Base-by-base conservation (phyloP, 2,329 filamentous ascomycete genomes). In the Phyllosticta capitalensis region DNA sequence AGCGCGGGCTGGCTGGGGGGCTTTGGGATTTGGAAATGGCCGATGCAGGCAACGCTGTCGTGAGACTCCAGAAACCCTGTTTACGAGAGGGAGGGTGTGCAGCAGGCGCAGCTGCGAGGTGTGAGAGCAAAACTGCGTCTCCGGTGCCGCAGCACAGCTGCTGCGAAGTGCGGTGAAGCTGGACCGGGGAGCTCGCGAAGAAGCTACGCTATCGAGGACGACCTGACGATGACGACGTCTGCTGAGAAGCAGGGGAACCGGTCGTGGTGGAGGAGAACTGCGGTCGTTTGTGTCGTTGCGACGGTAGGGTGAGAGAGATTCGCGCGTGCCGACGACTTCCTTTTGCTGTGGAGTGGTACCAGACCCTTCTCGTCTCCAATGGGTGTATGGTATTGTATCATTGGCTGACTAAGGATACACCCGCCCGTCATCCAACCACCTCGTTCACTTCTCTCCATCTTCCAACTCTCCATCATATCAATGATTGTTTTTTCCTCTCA, bases 21-120 rank as follows among this genome's bases (percentile, higher is more conserved):
- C 53, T 45, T 45, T 45, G 38, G 38, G 38, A 45, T 45, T 58
- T 58, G 56, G 56, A 58, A 58, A 54, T 58, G 56, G 56, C 56
- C 56, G 56, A 58, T 58, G 56, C 56, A 58, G 52, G 56, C 56
- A 24, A n/a, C 38, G 58, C 52, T 55, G 58, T 48, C 45, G 58
- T 59, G 58, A 52, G 58, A 59, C 58, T 51, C 58, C 52, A 55
- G 58, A 52, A 54, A 52, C 56, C 56, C 54, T 58, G 56, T 52
- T 45, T 58, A 58, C 56, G 56, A 58, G 56, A 33, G 56, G 56
- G 51, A 38, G 52, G 51, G 28, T 54, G 38, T 45, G 38, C 38
- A 45, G 38, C 38, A 45, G 38, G 38, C 38, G 56, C 56, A 58
- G 56, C 56, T 58, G 49, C 51, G 56, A 52, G 51, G 56, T 53